A percentile compares a stretch with the other conserved stretches of the same genome.
Conservation (phyloP, 2,329 filamentous ascomycete species). For the Ophiosphaerella narmari region DNA sequence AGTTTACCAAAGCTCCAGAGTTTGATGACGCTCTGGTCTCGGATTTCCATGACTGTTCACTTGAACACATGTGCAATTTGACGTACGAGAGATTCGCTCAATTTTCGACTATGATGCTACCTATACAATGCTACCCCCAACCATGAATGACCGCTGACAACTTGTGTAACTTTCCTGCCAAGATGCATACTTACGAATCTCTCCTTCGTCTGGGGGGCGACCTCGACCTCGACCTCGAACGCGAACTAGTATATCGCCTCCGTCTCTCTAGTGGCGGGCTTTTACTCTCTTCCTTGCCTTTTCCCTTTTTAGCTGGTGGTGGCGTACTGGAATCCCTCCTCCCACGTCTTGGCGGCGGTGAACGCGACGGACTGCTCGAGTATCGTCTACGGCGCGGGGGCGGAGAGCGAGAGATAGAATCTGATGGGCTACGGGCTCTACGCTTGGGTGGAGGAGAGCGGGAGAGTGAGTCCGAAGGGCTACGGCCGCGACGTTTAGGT, state of each 20-base stretch:
- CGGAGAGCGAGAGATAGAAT: constrained; percentile 18
- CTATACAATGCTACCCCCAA: constrained; percentile 1
- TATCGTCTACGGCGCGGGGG: constrained; percentile 13
- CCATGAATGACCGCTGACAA: too few relatives aligned
- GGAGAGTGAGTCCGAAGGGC: constrained; percentile 22
- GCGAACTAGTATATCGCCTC: constrained; percentile 11
- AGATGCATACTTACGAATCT: constrained; percentile 8
- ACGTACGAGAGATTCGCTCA: background rate
- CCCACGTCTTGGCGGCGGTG: constrained; percentile 17
- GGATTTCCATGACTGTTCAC: too few relatives aligned
- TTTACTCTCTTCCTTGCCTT: constrained; percentile 10
- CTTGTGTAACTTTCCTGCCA: too few relatives aligned
- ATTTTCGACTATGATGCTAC: background rate
- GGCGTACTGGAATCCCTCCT: constrained; percentile 13
- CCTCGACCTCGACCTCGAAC: constrained; percentile 11
- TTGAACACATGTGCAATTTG: background rate
- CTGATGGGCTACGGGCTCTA: constrained; percentile 23
- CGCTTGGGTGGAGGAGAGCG: constrained; percentile 27
- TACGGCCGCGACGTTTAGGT: constrained; percentile 30
- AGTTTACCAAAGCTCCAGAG: too few relatives aligned
- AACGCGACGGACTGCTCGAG: constrained; percentile 8
- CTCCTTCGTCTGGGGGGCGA: constrained; percentile 18
- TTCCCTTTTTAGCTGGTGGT: constrained; percentile 12
- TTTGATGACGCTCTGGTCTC: too few relatives aligned
- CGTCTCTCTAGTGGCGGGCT: constrained; percentile 6